phyloP scores from a whole-genome alignment of 805 yeast species.

The Pichia californica region DNA sequence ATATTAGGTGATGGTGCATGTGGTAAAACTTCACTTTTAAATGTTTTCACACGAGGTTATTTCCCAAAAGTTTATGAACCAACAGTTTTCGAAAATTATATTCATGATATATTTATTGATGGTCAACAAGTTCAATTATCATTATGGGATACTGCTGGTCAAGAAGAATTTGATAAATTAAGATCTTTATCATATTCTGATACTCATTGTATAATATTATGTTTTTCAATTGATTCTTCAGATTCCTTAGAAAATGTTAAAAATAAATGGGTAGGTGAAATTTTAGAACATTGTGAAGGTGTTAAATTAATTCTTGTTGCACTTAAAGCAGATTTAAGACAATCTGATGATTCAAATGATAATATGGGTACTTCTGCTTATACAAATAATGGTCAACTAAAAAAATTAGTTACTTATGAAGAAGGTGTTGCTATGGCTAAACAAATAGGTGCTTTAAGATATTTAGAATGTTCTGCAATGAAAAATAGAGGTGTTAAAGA shows the following conservation, averaged over 20 bases:
- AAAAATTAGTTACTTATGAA: constrained; percentile 72
- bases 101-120: constrained; percentile 93
- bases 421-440: constrained; percentile 93
- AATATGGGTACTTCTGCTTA: constrained; percentile 19
- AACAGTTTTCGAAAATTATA: constrained; percentile 94
- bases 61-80: constrained; percentile 98
- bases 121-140: constrained; percentile 88
- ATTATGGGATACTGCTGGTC: constrained; percentile 98
- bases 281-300: constrained; percentile 94
- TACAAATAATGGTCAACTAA: constrained; percentile 27
- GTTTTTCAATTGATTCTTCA: constrained; percentile 89
- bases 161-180: constrained; percentile 93
- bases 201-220: constrained; percentile 94
- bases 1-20: constrained; percentile 98
- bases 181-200: constrained; percentile 90
- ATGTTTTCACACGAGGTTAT: constrained; percentile 94
- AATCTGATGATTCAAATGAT: constrained; percentile 38
- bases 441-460: constrained; percentile 87
- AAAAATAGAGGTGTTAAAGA: constrained; percentile 97
- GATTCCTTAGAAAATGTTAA: constrained; percentile 94
- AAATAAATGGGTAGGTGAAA: constrained; percentile 95
- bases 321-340: constrained; percentile 86
- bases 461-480: constrained; percentile 95
- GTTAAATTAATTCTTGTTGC: constrained; percentile 92
- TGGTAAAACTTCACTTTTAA: constrained; percentile 91